These are phyloP conservation scores for Trametes punicea DNA, from an alignment of 768 basidiomycete species.

Conservation along the genomic window DNA sequence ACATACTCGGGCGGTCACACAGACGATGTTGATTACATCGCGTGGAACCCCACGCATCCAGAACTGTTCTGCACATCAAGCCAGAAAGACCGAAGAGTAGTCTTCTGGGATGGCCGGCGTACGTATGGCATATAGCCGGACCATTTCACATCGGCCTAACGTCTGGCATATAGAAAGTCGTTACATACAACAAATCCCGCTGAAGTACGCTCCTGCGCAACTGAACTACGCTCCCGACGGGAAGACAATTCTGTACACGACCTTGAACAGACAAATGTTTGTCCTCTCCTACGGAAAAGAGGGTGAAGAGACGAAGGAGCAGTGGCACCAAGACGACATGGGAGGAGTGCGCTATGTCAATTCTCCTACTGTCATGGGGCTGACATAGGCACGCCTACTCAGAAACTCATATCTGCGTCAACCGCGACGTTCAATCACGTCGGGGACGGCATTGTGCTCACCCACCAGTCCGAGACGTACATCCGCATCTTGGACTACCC, in stretches of 20 bases:
- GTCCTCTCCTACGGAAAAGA: conserved; percentile 58
- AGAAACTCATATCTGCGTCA: conserved; percentile 46
- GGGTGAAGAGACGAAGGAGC: conserved; percentile 49
- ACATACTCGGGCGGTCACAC: conserved; percentile 68
- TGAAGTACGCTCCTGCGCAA: conserved; percentile 61
- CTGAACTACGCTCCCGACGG: conserved; percentile 75
- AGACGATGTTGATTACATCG: conserved; percentile 78
- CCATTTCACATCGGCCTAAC: background rate
- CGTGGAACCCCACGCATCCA: conserved; percentile 85
- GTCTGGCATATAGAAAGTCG: conserved; percentile 60
- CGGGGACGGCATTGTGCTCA: conserved; percentile 68
- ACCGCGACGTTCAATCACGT: conserved; percentile 74
- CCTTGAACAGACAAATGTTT: conserved; percentile 56
- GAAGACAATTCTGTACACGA: conserved; percentile 58
- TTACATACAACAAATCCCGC: conserved; percentile 52
- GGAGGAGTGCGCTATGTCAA: conserved; percentile 19
- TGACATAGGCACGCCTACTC: background rate
- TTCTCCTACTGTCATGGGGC: too few species aligned
- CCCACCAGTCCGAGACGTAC: conserved; percentile 59
- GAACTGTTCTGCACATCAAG: conserved; percentile 81
- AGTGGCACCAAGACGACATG: conserved; percentile 42
- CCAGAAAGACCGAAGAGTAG: conserved; percentile 68
- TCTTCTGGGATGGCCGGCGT: conserved; percentile 88
- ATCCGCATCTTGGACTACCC: conserved; percentile 72
- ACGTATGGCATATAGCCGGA: conserved; percentile 25